Evolutionary conservation across 2,329 filamentous ascomycete species (phyloP).

Genomic region (Talaromyces piceae): DNA sequence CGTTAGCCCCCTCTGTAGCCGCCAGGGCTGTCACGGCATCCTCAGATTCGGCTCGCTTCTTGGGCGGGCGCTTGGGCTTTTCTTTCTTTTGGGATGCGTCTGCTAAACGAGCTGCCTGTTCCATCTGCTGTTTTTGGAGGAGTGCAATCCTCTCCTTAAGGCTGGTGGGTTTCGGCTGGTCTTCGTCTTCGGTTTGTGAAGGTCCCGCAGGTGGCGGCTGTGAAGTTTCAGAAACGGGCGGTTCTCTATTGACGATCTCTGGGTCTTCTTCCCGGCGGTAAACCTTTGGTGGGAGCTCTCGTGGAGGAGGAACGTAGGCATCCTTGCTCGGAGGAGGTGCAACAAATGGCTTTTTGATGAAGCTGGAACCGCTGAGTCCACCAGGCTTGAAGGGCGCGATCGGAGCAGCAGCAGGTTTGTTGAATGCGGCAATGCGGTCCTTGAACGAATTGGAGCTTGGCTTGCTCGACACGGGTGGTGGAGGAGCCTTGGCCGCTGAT

Average conservation of each 20-base stretch:
- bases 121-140: slow-evolving; percentile 86
- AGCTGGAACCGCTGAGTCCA: slow-evolving; percentile 53
- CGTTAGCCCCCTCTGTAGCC: slow-evolving; percentile 18
- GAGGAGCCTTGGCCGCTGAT: slow-evolving; percentile 50
- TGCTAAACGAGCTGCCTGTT: slow-evolving; percentile 75
- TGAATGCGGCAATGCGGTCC: slow-evolving; percentile 95
- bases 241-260: slow-evolving; percentile 27
- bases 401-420: slow-evolving; percentile 77
- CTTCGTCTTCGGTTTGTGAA: slow-evolving; percentile 51
- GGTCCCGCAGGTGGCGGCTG: slow-evolving; percentile 34
- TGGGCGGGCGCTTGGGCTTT: slow-evolving; percentile 68
- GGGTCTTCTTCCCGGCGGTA: slow-evolving; percentile 87
- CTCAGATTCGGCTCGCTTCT: slow-evolving; percentile 53
- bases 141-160: slow-evolving; percentile 93
- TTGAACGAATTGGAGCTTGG: slow-evolving; percentile 72
- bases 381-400: slow-evolving; percentile 83
- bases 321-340: slow-evolving; percentile 89
- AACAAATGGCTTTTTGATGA: slow-evolving; percentile 96
- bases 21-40: slow-evolving; percentile 15
- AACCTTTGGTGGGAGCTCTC: slow-evolving; percentile 65
- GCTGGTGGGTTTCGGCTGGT: slow-evolving; percentile 84
- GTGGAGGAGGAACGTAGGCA: slow-evolving; percentile 71
- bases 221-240: slow-evolving; percentile 24
- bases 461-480: slow-evolving; percentile 62
- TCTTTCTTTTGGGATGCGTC: slow-evolving; percentile 75